Percentiles rank a stretch among this genome's conserved stretches.
Conservation (phyloP, 306 rosid species). For the Vachellia pachyceras region DNA sequence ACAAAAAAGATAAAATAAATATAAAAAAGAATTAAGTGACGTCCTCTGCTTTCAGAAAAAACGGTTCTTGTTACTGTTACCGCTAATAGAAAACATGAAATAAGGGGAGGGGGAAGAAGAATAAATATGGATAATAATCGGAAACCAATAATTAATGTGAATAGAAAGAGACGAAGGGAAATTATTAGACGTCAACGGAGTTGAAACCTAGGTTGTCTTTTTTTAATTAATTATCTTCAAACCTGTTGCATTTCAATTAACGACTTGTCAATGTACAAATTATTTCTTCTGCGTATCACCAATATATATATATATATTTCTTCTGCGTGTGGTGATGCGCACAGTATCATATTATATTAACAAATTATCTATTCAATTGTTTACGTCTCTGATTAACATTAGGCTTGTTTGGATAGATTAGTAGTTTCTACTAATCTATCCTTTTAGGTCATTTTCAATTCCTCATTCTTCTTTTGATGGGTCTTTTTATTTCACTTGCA, state of each 20-base stretch:
- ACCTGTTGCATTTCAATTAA: conserved; percentile 22
- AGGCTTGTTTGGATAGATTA: too few relatives aligned
- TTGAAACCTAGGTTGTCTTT: conserved; percentile 52
- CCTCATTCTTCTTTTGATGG: neutral
- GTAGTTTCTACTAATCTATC: too few relatives aligned
- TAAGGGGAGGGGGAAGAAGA: too few relatives aligned
- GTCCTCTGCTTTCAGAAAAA: too few relatives aligned
- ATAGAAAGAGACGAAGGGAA: neutral
- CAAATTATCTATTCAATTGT: conserved; percentile 35
- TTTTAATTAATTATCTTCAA: neutral
- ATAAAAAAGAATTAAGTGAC: too few relatives aligned
- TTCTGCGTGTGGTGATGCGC: conserved; percentile 27
- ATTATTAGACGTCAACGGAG: conserved; percentile 50
- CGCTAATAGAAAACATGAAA: too few relatives aligned
- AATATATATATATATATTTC: too few relatives aligned
- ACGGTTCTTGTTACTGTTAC: too few relatives aligned
- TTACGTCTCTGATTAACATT: conserved; percentile 18
- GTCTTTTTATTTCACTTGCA: neutral
- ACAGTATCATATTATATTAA: neutral
- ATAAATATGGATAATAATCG: neutral
- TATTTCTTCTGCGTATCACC: too few relatives aligned
- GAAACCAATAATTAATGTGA: neutral
- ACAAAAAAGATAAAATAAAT: too few relatives aligned
- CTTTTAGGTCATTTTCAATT: conserved; percentile 34
- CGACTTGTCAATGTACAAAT: neutral